Evolutionary conservation across 129 eudicot species (phyloP), one percentile per base, ranked within the genome.

Genomic region (Flaveria linearis): DNA sequence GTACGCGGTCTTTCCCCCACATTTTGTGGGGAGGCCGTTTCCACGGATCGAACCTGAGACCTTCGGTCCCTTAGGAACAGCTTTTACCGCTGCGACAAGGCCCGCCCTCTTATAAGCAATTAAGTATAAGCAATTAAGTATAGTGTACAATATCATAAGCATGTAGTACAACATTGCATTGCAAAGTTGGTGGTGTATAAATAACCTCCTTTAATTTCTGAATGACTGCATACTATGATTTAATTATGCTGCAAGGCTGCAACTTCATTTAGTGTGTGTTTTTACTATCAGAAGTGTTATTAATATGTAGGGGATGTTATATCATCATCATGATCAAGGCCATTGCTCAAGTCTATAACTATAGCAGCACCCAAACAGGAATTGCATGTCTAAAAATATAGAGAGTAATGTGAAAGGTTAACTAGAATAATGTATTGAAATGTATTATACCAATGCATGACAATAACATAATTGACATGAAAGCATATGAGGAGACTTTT

Each of bases 201-300:
- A 11, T 13, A 13, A 3, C 53, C 6, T 5, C 7, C 53, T n/a
- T n/a, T n/a, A n/a, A n/a, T n/a, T 13, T 49, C 53, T 56, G 67
- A 56, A 57, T 73, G 58, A 42, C 51, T 74, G 55, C 70, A 45
- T 30, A 45, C 30, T 43, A 30, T 42, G 9, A 60, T 22, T 60
- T 60, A 58, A 73, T 58, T 23, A 45, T 47, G 2, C 78, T 49
- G 53, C n/a, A 49, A 49, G 53, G 53, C 78, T 74, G 78, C 69
- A 74, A 41, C 42, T 74, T 23, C 78, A 74, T 74, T 22, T 12
- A 74, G 77, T 73, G 69, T 56, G 45, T 74, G 50, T 25, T 55
- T 55, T 66, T 26, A 50, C 33, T 39, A 50, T 70, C 42, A 17
- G 62, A 49, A 14, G 28, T 67, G 17, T 41, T 51, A 47, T 70